Evolutionary conservation across 1,284 basidiomycete genomes (phyloP).

Genomic region (Boletus semigastroideus): DNA sequence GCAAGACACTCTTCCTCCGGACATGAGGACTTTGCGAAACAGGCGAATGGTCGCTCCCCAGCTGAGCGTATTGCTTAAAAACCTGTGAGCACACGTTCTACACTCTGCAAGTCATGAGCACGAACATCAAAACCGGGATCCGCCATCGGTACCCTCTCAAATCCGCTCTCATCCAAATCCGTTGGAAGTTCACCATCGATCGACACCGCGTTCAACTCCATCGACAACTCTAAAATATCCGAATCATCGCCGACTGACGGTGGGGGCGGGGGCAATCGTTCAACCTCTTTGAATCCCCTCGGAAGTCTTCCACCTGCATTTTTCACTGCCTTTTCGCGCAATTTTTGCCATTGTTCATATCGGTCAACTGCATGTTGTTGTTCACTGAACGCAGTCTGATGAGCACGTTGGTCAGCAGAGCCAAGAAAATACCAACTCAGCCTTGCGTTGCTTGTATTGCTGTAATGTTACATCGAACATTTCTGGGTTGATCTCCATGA

Average conservation of each 20-base stretch:
- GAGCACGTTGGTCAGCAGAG: not conserved
- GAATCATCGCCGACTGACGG: slow-evolving; percentile 78
- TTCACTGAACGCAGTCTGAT: no score
- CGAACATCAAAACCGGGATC: slow-evolving; percentile 85
- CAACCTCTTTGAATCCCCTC: slow-evolving; percentile 61
- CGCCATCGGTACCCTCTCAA: slow-evolving; percentile 86
- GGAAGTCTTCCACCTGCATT: slow-evolving; percentile 72
- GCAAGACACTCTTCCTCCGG: slow-evolving; percentile 82
- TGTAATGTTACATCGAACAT: slow-evolving; percentile 94
- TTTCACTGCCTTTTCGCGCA: slow-evolving; percentile 70
- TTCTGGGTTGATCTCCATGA: slow-evolving; percentile 99
- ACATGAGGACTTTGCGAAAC: slow-evolving; percentile 64
- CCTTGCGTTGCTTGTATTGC: slow-evolving; percentile 83
- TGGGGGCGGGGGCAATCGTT: slow-evolving; percentile 71
- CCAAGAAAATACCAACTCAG: slow-evolving; percentile 57
- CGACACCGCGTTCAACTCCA: slow-evolving; percentile 83
- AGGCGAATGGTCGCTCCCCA: slow-evolving; percentile 53
- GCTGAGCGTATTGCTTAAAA: slow-evolving; percentile 60
- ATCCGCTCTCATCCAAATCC: slow-evolving; percentile 78
- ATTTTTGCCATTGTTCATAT: slow-evolving; percentile 78
- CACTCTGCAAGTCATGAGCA: slow-evolving; percentile 29
- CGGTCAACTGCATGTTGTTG: no score
- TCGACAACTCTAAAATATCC: slow-evolving; percentile 81
- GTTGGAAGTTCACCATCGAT: slow-evolving; percentile 66
- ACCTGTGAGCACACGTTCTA: slow-evolving; percentile 18